Conservation (phyloP, 331 rosid species). For the Telfairia occidentalis region DNA sequence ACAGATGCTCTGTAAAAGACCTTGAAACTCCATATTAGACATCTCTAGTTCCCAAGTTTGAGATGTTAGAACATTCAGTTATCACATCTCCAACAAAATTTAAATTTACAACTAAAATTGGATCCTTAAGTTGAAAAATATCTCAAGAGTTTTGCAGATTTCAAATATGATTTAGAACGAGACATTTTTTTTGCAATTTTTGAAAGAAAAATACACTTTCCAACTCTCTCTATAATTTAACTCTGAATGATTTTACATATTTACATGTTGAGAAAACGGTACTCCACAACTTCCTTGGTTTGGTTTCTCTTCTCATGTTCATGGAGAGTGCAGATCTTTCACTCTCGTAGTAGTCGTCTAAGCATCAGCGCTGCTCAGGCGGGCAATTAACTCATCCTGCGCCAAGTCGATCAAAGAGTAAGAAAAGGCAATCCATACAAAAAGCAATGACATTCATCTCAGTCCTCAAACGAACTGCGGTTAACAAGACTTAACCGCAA, state of each 20-base stretch:
- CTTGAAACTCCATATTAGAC: background rate
- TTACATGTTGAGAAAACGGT: background rate
- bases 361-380: constrained; percentile 47
- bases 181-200: background rate
- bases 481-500: no score
- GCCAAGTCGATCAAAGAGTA: constrained; percentile 10
- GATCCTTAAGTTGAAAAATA: background rate
- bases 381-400: constrained; percentile 83
- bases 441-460: background rate
- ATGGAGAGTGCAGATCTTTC: background rate
- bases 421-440: constrained; percentile 6
- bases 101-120: no score
- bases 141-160: background rate
- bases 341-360: background rate
- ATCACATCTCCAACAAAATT: background rate
- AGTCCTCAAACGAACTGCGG: background rate
- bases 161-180: background rate
- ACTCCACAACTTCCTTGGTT: background rate
- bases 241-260: background rate
- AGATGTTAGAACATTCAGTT: background rate
- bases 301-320: background rate
- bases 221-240: background rate
- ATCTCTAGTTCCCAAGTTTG: background rate
- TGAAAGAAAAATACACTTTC: background rate
- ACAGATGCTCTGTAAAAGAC: background rate